phyloP scores from a whole-genome alignment of 164 flowering plant genomes.

The Nelumbo lutea region DNA sequence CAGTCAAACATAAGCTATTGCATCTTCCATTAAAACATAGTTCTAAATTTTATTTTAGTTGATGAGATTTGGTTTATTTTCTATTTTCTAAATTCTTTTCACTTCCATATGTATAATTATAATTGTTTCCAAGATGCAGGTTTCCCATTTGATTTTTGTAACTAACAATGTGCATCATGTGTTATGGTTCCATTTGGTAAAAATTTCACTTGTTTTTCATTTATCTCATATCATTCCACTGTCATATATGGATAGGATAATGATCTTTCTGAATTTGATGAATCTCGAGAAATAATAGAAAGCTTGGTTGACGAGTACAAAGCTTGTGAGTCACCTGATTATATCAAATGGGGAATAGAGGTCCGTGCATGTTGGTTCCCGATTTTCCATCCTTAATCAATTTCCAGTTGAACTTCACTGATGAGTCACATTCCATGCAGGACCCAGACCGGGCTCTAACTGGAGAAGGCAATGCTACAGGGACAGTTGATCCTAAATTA shows the following conservation, averaged over 20 bases:
- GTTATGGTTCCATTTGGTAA: neutral
- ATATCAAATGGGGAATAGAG: slow-evolving; percentile 99
- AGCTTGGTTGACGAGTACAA: slow-evolving; percentile 97
- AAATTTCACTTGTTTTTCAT: neutral
- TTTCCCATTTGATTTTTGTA: no score
- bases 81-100: no score
- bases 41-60: no score
- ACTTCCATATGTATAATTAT: no score
- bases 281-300: slow-evolving; percentile 89
- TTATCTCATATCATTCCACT: neutral
- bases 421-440: slow-evolving; percentile 31
- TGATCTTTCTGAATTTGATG: slow-evolving; percentile 99
- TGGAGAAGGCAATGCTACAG: slow-evolving; percentile 77
- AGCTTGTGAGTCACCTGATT: slow-evolving; percentile 99
- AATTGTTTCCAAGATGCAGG: no score
- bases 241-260: slow-evolving; percentile 56
- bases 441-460: slow-evolving; percentile 69
- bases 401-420: neutral
- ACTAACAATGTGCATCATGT: neutral
- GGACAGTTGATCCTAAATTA: slow-evolving; percentile 60
- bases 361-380: slow-evolving; percentile 26
- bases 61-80: no score
- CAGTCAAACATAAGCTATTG: no score
- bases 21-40: no score
- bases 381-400: neutral